A percentile compares a stretch with the other conserved stretches of the same genome.
Evolutionary conservation across 2,329 filamentous ascomycete genomes (phyloP).

Genomic region (Triangularia verruculosa): DNA sequence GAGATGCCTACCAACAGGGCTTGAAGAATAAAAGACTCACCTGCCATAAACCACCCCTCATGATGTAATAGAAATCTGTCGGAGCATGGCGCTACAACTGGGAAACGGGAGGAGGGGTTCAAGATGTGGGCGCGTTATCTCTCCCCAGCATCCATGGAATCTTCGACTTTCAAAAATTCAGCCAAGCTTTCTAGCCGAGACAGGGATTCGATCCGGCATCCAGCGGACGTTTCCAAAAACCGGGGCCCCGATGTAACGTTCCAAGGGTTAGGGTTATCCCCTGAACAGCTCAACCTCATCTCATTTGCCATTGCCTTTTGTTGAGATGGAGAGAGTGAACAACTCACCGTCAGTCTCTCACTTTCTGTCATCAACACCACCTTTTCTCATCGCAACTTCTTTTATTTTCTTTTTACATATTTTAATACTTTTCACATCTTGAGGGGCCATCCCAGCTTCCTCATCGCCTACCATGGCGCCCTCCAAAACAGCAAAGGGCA

Average conservation of each 20-base stretch:
- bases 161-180: constrained; percentile 20
- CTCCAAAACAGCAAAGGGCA: constrained; percentile 26
- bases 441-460: background rate
- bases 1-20: background rate
- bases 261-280: constrained; percentile 11
- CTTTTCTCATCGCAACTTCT: background rate
- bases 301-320: background rate
- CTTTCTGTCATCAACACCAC: background rate
- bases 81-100: constrained; percentile 22
- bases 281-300: constrained; percentile 1
- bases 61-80: constrained; percentile 36
- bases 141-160: background rate
- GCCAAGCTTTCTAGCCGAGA: constrained; percentile 7
- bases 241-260: constrained; percentile 4
- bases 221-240: background rate
- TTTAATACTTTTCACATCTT: background rate
- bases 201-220: background rate
- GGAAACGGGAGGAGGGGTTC: background rate
- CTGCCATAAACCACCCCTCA: constrained; percentile 42
- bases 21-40: constrained; percentile 28
- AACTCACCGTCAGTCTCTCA: background rate
- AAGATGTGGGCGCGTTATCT: background rate
- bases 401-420: background rate
- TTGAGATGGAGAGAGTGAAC: background rate
- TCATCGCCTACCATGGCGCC: constrained; percentile 15